These are phyloP conservation scores for Phytophthora sp. DNA, from an alignment of 352 stramenopile species.

Conservation along the genomic window DNA sequence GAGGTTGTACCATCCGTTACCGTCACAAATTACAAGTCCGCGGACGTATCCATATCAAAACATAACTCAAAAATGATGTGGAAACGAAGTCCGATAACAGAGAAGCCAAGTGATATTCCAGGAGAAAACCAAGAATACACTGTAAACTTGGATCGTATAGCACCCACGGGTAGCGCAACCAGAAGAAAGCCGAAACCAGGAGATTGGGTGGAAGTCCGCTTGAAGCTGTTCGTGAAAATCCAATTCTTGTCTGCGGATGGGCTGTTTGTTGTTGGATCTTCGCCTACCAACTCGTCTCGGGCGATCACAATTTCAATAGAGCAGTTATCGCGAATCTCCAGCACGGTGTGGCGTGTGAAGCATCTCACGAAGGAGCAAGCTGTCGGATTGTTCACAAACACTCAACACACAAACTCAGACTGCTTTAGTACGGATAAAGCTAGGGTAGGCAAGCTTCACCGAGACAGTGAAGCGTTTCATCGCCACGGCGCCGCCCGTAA, in stretches of 20 bases:
- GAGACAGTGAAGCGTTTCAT: slow-evolving; percentile 58
- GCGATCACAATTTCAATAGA: slow-evolving; percentile 34
- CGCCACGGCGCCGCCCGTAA: slow-evolving; percentile 54
- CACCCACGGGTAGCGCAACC: not conserved
- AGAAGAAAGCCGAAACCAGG: slow-evolving; percentile 35
- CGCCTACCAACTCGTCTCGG: slow-evolving; percentile 13
- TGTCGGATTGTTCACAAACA: not conserved
- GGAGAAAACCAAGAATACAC: not conserved
- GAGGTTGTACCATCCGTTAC: slow-evolving; percentile 15
- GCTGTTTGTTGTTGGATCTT: slow-evolving; percentile 26
- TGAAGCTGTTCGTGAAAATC: slow-evolving; percentile 59
- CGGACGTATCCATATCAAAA: not conserved
- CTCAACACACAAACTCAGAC: not conserved
- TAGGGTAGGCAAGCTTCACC: slow-evolving; percentile 53
- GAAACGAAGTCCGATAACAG: slow-evolving; percentile 9
- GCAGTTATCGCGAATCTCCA: slow-evolving; percentile 45
- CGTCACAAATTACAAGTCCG: slow-evolving; percentile 3
- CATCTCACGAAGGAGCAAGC: slow-evolving; percentile 8
- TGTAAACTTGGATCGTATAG: not conserved
- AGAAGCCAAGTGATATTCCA: not conserved
- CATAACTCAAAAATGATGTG: not conserved
- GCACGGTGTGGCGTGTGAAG: slow-evolving; percentile 43
- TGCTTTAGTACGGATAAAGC: not conserved
- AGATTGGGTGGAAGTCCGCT: slow-evolving; percentile 59
- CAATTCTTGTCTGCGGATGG: slow-evolving; percentile 41